Evolutionary conservation across 257 asterid species (phyloP).

Genomic region (Solanum gandarillasii): DNA sequence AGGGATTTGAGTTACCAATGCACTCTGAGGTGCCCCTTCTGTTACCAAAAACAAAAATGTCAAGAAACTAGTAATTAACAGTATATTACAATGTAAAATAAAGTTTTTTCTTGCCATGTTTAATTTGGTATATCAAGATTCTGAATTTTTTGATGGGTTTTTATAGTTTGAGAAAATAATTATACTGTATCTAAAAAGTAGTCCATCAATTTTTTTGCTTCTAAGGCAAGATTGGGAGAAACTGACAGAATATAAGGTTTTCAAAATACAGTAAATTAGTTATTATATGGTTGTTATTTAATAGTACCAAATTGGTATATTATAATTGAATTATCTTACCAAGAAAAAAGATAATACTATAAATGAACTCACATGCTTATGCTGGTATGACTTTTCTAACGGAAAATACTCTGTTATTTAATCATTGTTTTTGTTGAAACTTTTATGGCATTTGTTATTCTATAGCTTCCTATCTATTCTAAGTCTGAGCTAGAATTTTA

Average conservation of each 20-base stretch:
- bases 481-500: not conserved
- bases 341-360: not conserved
- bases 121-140: not conserved
- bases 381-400: not conserved
- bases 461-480: not conserved
- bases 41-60: conserved; percentile 4
- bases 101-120: not conserved
- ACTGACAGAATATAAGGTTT: not conserved
- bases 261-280: not conserved
- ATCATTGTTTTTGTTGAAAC: not conserved
- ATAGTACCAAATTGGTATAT: not conserved
- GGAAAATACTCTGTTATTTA: not conserved
- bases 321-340: not conserved
- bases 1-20: conserved; percentile 50
- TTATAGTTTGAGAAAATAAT: not conserved
- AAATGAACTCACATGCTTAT: not conserved
- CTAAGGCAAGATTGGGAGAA: not conserved
- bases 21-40: conserved; percentile 53
- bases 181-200: not conserved
- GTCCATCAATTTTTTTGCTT: not conserved
- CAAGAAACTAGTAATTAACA: not conserved
- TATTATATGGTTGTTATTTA: not conserved
- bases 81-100: not conserved
- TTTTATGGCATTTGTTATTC: not conserved
- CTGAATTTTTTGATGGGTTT: not conserved